Evolutionary conservation across 306 rosid species (phyloP), one percentile per base, ranked within the genome.

Genomic region (Rosa rugosa): DNA sequence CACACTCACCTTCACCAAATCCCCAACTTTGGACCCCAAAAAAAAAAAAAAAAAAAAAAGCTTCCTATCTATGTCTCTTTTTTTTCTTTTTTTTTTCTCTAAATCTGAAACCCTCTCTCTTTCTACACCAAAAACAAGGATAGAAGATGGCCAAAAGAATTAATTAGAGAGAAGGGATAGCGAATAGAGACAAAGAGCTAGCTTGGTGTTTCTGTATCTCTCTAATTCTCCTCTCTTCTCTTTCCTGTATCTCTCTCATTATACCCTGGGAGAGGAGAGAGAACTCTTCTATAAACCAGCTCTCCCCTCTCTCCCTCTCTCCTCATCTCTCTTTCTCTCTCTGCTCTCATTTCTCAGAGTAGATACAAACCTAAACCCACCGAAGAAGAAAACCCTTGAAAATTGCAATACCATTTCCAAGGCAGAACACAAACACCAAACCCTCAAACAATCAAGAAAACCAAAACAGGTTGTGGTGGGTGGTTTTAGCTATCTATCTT

Each of bases 191-290:
- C 65, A 47, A 63, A 20, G 13, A 31, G 34, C 44, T 34, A 25
- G n/a, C 40, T 17, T 22, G 42, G 16, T 59, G 18, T 31, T 60
- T 57, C 23, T 60, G n/a, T 75, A 31, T 59, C 53, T 63, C 53
- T 62, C 57, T 72, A 17, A 11, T 27, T 27, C 60, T 74, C 41
- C 27, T 69, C 76, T 81, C 82, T 68, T 71, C 64, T 75, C 77
- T 82, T 80, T 82, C 50, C 57, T 68, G 68, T 51, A 62, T 63
- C 53, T 78, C 50, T 66, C 65, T 70, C 75, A 85, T 38, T 66
- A 36, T 80, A 38, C 62, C 71, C 51, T 56, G 82, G 57, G 86
- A 82, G 93, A 83, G 91, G 86, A 72, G 80, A 82, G 90, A 82
- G 88, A 82, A 70, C 54, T 42, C 73, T 79, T 74, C 64, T 36